Percentiles rank a stretch among this genome's conserved stretches.
These are phyloP conservation scores for Colletotrichum musicola DNA, from an alignment of 2,329 filamentous ascomycete genomes.

Conservation along the genomic window DNA sequence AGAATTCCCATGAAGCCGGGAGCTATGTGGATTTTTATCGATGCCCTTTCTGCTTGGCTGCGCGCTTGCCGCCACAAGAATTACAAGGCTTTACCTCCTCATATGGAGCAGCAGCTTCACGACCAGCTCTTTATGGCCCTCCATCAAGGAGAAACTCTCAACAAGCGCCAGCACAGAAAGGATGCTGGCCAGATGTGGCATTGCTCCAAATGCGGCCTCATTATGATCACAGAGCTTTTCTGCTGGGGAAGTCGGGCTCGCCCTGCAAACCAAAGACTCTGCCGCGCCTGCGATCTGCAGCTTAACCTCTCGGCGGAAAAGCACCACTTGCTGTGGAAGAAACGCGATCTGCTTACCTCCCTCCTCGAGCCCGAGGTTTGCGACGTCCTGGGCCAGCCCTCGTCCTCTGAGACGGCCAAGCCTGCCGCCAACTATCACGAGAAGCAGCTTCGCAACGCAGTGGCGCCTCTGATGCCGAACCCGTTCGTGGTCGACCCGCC, in stretches of 20 bases:
- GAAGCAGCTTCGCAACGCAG: not conserved
- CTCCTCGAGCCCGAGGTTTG: not conserved
- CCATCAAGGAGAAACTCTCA: not conserved
- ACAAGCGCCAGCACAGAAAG: not conserved
- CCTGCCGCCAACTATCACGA: not conserved
- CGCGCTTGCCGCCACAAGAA: not conserved
- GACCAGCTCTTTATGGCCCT: slow-evolving; percentile 31
- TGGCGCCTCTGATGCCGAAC: slow-evolving; percentile 14
- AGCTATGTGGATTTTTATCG: slow-evolving; percentile 15
- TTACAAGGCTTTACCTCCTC: not conserved
- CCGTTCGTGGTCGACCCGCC: slow-evolving; percentile 2
- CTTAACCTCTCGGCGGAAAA: slow-evolving; percentile 1
- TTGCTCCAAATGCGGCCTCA: slow-evolving; percentile 12
- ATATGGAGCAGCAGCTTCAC: not conserved
- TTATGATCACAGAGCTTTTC: slow-evolving; percentile 11
- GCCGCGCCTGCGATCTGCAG: slow-evolving; percentile 11
- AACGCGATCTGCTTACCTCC: not conserved
- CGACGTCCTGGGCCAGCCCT: not conserved
- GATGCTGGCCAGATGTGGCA: not conserved
- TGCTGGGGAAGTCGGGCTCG: not conserved
- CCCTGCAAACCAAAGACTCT: slow-evolving; percentile 7
- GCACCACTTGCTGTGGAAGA: slow-evolving; percentile 16
- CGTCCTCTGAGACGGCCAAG: no score
- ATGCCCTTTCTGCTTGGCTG: slow-evolving; percentile 23
- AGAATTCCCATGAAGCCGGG: slow-evolving; percentile 34